These are phyloP conservation scores for Calophaca sinica DNA, from an alignment of 306 rosid genomes.

Conservation along the genomic window DNA sequence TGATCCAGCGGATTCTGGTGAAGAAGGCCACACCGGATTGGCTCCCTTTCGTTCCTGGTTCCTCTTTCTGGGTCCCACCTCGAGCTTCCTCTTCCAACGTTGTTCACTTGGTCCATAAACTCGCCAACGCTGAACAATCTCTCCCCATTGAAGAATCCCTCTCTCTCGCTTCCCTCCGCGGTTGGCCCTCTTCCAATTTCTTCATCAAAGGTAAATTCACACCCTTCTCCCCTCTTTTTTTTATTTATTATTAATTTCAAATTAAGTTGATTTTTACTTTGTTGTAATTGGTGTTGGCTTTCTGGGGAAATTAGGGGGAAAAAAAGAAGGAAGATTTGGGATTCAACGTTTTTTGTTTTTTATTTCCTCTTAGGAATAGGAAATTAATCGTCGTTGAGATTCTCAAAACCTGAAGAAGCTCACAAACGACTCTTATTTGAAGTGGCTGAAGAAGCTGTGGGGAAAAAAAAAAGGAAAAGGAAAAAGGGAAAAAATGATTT, in stretches of 20 bases:
- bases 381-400: background rate
- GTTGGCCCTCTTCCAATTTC: conserved; percentile 67
- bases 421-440: too few species aligned
- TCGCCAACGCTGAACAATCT: conserved; percentile 29
- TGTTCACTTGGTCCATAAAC: conserved; percentile 54
- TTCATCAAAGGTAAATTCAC: conserved; percentile 50
- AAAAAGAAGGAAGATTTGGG: background rate
- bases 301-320: background rate
- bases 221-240: too few species aligned
- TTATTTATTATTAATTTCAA: too few species aligned
- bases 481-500: too few species aligned
- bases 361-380: background rate
- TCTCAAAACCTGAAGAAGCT: too few species aligned
- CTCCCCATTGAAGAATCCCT: conserved; percentile 59
- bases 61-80: conserved; percentile 97
- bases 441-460: too few species aligned
- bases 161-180: conserved; percentile 55
- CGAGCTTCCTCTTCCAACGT: conserved; percentile 51
- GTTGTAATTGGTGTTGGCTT: background rate
- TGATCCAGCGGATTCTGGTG: conserved; percentile 66
- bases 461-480: too few species aligned
- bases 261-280: background rate
- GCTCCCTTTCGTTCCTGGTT: conserved; percentile 87
- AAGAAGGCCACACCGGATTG: conserved; percentile 76
- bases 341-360: background rate